phyloP scores from a whole-genome alignment of 2,329 filamentous ascomycete species.

The Trichophyton mentagrophytes region DNA sequence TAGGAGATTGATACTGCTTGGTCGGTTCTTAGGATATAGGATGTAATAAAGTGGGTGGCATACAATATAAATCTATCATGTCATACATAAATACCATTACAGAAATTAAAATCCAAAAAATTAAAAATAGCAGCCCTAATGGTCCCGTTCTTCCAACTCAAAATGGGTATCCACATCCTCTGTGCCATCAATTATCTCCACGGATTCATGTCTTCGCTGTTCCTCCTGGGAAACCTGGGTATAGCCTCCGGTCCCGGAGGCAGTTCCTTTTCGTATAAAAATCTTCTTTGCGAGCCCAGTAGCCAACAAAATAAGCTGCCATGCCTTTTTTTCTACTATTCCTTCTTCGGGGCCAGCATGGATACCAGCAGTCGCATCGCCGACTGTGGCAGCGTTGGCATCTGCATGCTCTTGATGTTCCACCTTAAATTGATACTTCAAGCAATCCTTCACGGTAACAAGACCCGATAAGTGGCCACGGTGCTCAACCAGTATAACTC shows the following conservation, averaged over 20 bases:
- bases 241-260: slow-evolving; percentile 18
- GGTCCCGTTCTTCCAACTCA: slow-evolving; percentile 32
- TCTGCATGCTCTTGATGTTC: slow-evolving; percentile 63
- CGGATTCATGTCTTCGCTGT: slow-evolving; percentile 17
- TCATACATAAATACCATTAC: neutral
- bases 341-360: slow-evolving; percentile 12
- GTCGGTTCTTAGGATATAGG: neutral
- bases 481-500: slow-evolving; percentile 86
- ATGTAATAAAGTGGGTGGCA: neutral
- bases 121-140: neutral
- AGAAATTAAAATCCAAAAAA: neutral
- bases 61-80: neutral
- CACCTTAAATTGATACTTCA: slow-evolving; percentile 94
- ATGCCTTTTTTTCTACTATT: slow-evolving; percentile 26
- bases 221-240: slow-evolving; percentile 24
- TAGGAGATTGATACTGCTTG: neutral
- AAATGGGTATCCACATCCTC: slow-evolving; percentile 39
- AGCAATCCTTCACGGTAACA: slow-evolving; percentile 90
- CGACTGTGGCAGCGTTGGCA: slow-evolving; percentile 19
- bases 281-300: slow-evolving; percentile 13
- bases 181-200: slow-evolving; percentile 39
- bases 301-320: slow-evolving; percentile 26
- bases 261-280: neutral
- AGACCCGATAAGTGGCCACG: slow-evolving; percentile 71
- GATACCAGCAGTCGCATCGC: slow-evolving; percentile 14